These are phyloP conservation scores for Acacia crassicarpa DNA, from an alignment of 306 rosid genomes.

Conservation along the genomic window DNA sequence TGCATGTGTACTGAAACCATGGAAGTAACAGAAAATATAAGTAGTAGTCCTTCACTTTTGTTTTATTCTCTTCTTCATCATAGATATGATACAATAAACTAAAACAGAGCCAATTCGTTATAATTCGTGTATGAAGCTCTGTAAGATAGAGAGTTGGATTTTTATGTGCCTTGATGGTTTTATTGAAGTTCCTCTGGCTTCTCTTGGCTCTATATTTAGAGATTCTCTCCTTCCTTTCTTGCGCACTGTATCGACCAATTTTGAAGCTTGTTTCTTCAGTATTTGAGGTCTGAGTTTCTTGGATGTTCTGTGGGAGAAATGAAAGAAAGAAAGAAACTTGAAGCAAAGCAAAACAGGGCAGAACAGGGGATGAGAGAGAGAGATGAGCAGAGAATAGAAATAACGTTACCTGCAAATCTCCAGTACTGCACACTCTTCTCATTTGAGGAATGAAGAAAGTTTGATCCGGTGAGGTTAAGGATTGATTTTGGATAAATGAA, in stretches of 20 bases:
- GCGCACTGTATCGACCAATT: conserved; percentile 77
- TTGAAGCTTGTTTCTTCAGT: conserved; percentile 62
- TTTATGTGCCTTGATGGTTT: conserved; percentile 72
- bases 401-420: conserved; percentile 74
- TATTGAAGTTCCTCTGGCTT: conserved; percentile 89
- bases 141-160: neutral
- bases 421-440: conserved; percentile 67
- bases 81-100: too few relatives aligned
- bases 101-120: too few relatives aligned
- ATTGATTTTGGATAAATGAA: conserved; percentile 35
- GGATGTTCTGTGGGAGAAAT: conserved; percentile 41
- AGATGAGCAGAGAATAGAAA: neutral
- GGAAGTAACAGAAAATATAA: neutral
- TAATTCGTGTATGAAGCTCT: neutral
- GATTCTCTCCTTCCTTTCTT: conserved; percentile 82
- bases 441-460: conserved; percentile 47
- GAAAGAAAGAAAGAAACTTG: neutral
- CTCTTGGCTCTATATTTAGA: conserved; percentile 91
- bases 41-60: neutral
- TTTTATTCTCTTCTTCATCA: neutral
- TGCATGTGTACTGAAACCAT: conserved; percentile 73
- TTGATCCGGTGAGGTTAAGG: conserved; percentile 46
- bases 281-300: conserved; percentile 35
- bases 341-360: neutral
- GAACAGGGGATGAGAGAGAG: neutral